Base-by-base conservation (phyloP, 768 basidiomycete genomes). In the Russula earlei region DNA sequence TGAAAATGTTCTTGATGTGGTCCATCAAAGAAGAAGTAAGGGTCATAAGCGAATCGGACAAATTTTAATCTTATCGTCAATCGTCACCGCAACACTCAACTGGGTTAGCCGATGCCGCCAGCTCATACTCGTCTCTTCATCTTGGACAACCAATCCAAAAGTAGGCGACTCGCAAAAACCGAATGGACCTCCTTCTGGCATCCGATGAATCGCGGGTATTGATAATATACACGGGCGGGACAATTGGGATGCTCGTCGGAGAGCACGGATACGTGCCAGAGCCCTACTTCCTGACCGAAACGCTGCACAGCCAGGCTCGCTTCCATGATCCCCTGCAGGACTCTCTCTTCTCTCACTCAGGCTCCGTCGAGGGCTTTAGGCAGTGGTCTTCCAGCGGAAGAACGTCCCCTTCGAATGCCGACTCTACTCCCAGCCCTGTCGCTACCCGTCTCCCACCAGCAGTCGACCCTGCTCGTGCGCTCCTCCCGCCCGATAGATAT, bases 251-350 rank as follows among this genome's bases (percentile, higher is more conserved):
- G 87, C 82, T 91, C 43, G 77, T 87, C 34, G 82, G 84, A 33
- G 74, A 83, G 33, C 78, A 81, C 57, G 86, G 87, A 59, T 89
- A 88, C 66, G 83, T 87, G 20, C 87, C 91, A 12, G 91, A 93
- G 65, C 90, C 90, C 0, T 85, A 84, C 63, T 93, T 91, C 67
- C 73, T 94, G 59, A 91, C 89, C 5, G 85, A 91, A 68, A 90
- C 85, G 0, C 78, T 95, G 27, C 74, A 79, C 62, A 84, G 84
- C 62, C 90, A 93, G 69, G 80, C 80, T 37, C 82, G 94, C 12
- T 97, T 97, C 65, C 90, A 97, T 69, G 94, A 97, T 62, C 94
- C 93, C 4, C 70, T 83, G 22, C 85, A 88, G 67, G 84, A 90
- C 57, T 93, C 91, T 0, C 71, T 95, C 22, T 92, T 90, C 65